phyloP scores from a whole-genome alignment of 1,284 basidiomycete genomes.

The Austroboletus niveus region DNA sequence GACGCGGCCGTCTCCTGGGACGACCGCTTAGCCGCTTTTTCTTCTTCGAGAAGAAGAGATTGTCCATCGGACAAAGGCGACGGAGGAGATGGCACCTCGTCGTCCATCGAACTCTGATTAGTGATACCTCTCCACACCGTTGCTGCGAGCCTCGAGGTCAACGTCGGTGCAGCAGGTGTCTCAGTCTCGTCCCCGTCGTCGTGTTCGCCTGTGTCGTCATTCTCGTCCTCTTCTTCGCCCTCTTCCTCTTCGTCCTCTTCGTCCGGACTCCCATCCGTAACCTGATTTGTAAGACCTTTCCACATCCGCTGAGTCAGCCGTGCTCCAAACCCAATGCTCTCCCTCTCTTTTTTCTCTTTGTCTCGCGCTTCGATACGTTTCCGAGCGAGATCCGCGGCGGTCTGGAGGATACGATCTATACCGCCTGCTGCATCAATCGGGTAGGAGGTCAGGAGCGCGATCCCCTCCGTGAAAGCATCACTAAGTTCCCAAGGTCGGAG shows the following conservation, averaged over 20 bases:
- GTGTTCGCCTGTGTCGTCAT: conserved; percentile 34
- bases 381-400: conserved; percentile 55
- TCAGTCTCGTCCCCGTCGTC: conserved; percentile 48
- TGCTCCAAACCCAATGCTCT: conserved; percentile 46
- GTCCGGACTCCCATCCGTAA: conserved; percentile 36
- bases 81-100: conserved; percentile 40
- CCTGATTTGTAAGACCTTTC: conserved; percentile 61
- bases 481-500: conserved; percentile 53
- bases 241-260: conserved; percentile 24
- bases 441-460: conserved; percentile 61
- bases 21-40: conserved; percentile 6
- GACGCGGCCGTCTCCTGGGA: conserved; percentile 5
- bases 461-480: conserved; percentile 65
- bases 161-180: conserved; percentile 36
- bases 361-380: conserved; percentile 44
- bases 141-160: conserved; percentile 56
- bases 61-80: conserved; percentile 40
- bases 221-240: conserved; percentile 28
- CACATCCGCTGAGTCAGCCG: conserved; percentile 63
- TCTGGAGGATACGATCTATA: conserved; percentile 67
- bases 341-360: conserved; percentile 30
- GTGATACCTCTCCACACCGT: conserved; percentile 73
- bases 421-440: conserved; percentile 64
- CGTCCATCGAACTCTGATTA: conserved; percentile 69
- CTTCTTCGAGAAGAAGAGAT: conserved; percentile 30